Percentiles rank a stretch among this genome's conserved stretches.
These are phyloP conservation scores for Claviceps humidiphila DNA, from an alignment of 2,329 filamentous ascomycete species.

Conservation along the genomic window DNA sequence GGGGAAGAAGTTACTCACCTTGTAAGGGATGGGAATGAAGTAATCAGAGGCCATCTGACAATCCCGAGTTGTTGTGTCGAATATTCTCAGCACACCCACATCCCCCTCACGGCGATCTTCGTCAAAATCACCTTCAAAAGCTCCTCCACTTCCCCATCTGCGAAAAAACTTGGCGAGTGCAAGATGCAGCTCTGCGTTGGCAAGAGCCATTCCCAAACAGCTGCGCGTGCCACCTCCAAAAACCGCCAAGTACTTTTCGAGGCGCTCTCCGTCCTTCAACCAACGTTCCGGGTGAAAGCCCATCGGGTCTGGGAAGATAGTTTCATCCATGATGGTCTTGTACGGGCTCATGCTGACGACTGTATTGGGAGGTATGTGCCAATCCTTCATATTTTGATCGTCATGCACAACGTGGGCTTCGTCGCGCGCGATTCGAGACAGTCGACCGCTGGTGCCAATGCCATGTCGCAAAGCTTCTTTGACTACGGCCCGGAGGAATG, in stretches of 20 bases:
- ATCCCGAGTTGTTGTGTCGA: conserved; percentile 21
- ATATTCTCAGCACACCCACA: conserved; percentile 21
- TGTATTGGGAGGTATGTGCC: conserved; percentile 20
- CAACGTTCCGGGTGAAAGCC: conserved; percentile 24
- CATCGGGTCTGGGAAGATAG: conserved; percentile 19
- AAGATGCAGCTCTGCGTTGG: conserved; percentile 25
- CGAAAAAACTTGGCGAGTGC: conserved; percentile 25
- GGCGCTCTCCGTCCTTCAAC: conserved; percentile 17
- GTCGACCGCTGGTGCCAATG: conserved; percentile 31
- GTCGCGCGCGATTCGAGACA: conserved; percentile 33
- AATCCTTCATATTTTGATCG: conserved; percentile 12
- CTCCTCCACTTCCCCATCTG: conserved; percentile 22
- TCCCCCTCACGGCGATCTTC: conserved; percentile 21
- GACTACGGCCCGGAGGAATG: conserved; percentile 36
- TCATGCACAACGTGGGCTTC: conserved; percentile 20
- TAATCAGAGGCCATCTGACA: conserved; percentile 24
- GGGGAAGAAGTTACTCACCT: conserved; percentile 11
- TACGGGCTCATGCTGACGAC: conserved; percentile 25
- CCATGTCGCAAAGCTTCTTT: conserved; percentile 37
- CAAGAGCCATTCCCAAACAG: conserved; percentile 25
- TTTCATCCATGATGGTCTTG: conserved; percentile 21
- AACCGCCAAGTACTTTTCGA: conserved; percentile 21
- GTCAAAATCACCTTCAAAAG: conserved; percentile 16
- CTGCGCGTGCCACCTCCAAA: conserved; percentile 22
- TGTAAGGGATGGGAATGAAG: conserved; percentile 26